Evolutionary conservation across 345 rosid genomes (phyloP).

Genomic region (Acer saccharum): DNA sequence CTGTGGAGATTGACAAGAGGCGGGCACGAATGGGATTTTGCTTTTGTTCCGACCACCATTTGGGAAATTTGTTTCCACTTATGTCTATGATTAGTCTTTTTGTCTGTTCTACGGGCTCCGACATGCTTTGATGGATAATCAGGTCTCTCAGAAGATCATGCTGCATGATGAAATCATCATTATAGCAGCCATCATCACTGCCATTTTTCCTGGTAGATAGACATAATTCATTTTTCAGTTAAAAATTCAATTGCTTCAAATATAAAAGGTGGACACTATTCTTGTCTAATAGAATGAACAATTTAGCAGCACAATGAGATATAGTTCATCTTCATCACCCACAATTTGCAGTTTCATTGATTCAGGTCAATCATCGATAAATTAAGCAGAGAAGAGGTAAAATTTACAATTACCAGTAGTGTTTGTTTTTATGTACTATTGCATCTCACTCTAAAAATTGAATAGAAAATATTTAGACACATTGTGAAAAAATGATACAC

Average conservation of each 20-base stretch:
- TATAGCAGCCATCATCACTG: slow-evolving; percentile 36
- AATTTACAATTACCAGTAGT: not conserved
- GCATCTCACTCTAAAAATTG: not conserved
- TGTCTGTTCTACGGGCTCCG: slow-evolving; percentile 21
- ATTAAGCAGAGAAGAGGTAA: too few species aligned
- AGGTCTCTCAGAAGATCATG: slow-evolving; percentile 55
- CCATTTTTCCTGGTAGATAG: slow-evolving; percentile 39
- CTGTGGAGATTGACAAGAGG: slow-evolving; percentile 49
- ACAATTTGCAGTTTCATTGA: too few species aligned
- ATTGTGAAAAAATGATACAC: not conserved
- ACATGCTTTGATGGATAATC: slow-evolving; percentile 29
- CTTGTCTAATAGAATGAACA: too few species aligned
- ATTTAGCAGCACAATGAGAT: too few species aligned
- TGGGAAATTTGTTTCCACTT: slow-evolving; percentile 35
- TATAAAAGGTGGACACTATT: not conserved
- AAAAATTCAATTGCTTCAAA: not conserved
- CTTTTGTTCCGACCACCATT: slow-evolving; percentile 44
- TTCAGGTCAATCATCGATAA: too few species aligned
- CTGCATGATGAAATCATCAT: slow-evolving; percentile 41
- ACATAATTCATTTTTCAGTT: slow-evolving; percentile 6
- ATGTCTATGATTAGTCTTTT: slow-evolving; percentile 43
- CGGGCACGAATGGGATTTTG: slow-evolving; percentile 30
- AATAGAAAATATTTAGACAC: not conserved
- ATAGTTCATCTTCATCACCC: too few species aligned
- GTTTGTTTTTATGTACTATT: not conserved